Percentiles rank a stretch among this genome's conserved stretches.
Conservation (phyloP, 1,139 yeast species). For the Taphrina wiesneri region DNA sequence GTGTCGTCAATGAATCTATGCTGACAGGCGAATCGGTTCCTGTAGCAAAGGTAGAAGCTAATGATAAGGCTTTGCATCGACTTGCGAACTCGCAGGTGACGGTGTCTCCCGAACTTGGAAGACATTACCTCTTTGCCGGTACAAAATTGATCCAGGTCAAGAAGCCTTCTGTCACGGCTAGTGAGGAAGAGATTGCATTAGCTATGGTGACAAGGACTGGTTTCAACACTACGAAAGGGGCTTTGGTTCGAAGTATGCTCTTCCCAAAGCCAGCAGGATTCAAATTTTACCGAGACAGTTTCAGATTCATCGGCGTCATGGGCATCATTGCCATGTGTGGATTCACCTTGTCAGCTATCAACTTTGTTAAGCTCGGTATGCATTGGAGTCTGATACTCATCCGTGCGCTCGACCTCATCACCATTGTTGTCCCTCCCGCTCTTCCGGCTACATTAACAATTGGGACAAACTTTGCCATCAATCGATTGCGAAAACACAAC, state of each 20-base stretch:
- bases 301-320: constrained; percentile 95
- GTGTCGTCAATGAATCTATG: constrained; percentile 93
- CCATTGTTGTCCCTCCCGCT: constrained; percentile 98
- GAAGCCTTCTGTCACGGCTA: constrained; percentile 51
- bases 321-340: constrained; percentile 80
- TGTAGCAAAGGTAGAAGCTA: constrained; percentile 73
- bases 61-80: constrained; percentile 59
- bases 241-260: constrained; percentile 88
- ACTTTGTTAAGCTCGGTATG: constrained; percentile 70
- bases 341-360: constrained; percentile 76
- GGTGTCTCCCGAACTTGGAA: constrained; percentile 67
- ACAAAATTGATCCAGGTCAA: constrained; percentile 84
- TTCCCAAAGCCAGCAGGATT: constrained; percentile 94
- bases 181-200: constrained; percentile 64
- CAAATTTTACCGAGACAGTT: constrained; percentile 90
- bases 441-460: constrained; percentile 95
- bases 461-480: constrained; percentile 89
- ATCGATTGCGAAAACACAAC: constrained; percentile 64
- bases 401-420: constrained; percentile 87
- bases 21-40: constrained; percentile 98
- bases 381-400: constrained; percentile 56
- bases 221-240: constrained; percentile 94
- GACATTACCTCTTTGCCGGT: constrained; percentile 79
- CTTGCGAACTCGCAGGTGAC: constrained; percentile 50
- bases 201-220: constrained; percentile 91